Percentiles rank a stretch among this genome's conserved stretches.
These are phyloP conservation scores for Podospora didyma DNA, from an alignment of 495 filamentous ascomycete species.

Conservation along the genomic window DNA sequence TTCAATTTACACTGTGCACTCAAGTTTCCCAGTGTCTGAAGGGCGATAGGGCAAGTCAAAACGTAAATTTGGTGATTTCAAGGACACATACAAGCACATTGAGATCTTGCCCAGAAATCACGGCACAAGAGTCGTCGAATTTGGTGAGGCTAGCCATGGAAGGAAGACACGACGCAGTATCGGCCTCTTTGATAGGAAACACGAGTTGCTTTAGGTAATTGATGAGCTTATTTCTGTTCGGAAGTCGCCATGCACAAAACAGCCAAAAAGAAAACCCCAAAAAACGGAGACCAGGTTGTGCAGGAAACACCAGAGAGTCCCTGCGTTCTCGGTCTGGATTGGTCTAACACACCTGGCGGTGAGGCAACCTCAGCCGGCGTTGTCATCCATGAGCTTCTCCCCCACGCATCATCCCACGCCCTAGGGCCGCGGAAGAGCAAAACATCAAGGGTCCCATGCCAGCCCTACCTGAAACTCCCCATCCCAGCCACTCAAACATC, in stretches of 20 bases:
- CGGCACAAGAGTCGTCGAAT: no score
- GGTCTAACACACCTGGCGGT: conserved; percentile 2
- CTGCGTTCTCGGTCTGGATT: conserved; percentile 1
- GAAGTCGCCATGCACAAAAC: not conserved
- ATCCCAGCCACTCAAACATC: not conserved
- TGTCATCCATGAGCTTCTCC: not conserved
- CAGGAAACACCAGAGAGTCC: not conserved
- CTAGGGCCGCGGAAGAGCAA: not conserved
- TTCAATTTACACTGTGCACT: no score
- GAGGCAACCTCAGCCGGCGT: conserved; percentile 1
- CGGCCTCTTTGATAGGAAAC: no score
- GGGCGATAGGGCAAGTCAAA: no score
- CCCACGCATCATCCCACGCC: conserved; percentile 11
- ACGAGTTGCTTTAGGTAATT: no score
- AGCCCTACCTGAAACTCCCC: not conserved
- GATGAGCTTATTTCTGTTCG: not conserved
- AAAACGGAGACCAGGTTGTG: not conserved
- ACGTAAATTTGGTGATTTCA: no score
- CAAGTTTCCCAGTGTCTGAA: no score
- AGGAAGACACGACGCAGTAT: no score
- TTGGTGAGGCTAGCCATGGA: no score
- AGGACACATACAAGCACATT: no score
- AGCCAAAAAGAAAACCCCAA: not conserved
- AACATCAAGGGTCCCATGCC: conserved; percentile 1
- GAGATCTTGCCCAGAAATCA: no score